Evolutionary conservation across 1,284 basidiomycete genomes (phyloP).

Genomic region (Fomitopsis palustris): DNA sequence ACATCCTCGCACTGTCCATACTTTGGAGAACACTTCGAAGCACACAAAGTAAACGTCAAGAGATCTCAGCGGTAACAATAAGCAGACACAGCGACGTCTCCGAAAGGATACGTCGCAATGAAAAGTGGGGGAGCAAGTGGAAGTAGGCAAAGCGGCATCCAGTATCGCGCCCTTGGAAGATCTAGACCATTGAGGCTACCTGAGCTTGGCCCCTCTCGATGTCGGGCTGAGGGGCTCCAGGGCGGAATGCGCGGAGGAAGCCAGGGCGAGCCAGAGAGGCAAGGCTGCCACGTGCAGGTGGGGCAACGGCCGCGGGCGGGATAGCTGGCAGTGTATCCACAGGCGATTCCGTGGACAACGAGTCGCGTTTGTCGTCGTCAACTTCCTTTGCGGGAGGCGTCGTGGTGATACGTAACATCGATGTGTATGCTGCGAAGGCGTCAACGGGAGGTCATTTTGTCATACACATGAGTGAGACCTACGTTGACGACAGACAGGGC

Average conservation of each 20-base stretch:
- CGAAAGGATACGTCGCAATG: neutral
- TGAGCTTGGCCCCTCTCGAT: slow-evolving; percentile 30
- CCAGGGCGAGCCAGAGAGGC: slow-evolving; percentile 29
- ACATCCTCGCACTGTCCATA: neutral
- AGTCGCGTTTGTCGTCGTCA: slow-evolving; percentile 31
- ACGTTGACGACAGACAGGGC: slow-evolving; percentile 90
- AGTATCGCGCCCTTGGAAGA: neutral
- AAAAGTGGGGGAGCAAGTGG: neutral
- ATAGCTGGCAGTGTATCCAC: slow-evolving; percentile 11
- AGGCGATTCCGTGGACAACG: slow-evolving; percentile 33
- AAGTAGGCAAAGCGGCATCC: neutral
- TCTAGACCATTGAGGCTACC: neutral
- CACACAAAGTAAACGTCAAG: neutral
- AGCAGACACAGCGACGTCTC: neutral
- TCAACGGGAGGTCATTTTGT: neutral
- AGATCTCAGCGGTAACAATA: neutral
- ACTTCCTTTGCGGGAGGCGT: slow-evolving; percentile 52
- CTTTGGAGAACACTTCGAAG: neutral
- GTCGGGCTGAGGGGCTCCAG: slow-evolving; percentile 30
- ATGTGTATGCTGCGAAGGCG: slow-evolving; percentile 69
- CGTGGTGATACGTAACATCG: slow-evolving; percentile 79
- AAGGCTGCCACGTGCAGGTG: slow-evolving; percentile 27
- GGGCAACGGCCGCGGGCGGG: slow-evolving; percentile 21
- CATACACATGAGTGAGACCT: slow-evolving; percentile 28
- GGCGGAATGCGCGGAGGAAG: slow-evolving; percentile 27